These are phyloP conservation scores for Penicillium crystallinum DNA, from an alignment of 495 filamentous ascomycete species.

Conservation along the genomic window DNA sequence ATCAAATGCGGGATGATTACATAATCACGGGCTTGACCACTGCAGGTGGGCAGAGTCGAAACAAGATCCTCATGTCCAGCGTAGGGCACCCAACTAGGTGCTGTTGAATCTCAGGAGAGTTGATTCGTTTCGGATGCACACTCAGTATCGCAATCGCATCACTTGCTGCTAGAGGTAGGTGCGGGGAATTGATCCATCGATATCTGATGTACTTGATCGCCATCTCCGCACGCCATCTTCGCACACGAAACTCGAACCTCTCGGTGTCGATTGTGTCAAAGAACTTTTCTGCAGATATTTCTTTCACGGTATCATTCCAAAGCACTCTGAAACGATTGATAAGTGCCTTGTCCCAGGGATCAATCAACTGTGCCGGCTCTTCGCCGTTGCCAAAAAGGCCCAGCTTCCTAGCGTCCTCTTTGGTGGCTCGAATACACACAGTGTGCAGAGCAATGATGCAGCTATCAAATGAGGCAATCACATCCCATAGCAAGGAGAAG, in stretches of 20 bases:
- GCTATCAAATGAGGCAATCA: neutral
- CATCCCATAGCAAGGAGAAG: neutral
- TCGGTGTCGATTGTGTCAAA: neutral
- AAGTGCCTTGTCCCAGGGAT: neutral
- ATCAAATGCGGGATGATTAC: conserved; percentile 2
- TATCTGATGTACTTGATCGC: neutral
- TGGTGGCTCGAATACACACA: neutral
- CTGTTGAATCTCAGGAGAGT: neutral
- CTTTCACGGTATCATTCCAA: neutral
- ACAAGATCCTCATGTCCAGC: conserved; percentile 1
- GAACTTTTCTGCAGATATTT: neutral
- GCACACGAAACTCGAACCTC: neutral
- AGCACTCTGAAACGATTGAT: neutral
- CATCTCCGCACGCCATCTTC: neutral
- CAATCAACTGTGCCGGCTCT: neutral
- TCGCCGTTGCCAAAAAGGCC: neutral
- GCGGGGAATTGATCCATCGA: neutral
- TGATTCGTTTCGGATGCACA: neutral
- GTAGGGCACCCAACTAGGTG: neutral
- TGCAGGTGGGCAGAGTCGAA: conserved; percentile 5
- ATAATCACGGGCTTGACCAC: neutral
- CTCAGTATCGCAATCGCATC: neutral
- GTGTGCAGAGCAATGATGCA: neutral
- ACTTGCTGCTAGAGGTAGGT: neutral
- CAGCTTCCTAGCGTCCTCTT: neutral